phyloP scores from a whole-genome alignment of 1,139 yeast species.

The Suhomyces kunorum region DNA sequence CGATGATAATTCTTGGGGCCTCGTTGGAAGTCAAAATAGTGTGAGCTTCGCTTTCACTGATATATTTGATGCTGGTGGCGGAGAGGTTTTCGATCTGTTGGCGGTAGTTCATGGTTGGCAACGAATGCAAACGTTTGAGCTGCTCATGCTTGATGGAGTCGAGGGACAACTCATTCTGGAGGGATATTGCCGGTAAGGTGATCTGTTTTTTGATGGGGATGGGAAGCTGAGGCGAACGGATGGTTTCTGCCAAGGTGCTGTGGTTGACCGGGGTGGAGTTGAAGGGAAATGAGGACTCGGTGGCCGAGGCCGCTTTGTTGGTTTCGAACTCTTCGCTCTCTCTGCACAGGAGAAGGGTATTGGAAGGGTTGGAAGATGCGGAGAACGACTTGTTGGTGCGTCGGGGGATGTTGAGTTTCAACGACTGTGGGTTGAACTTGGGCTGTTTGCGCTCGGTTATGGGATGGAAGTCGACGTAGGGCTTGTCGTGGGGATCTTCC shows the following conservation, averaged over 20 bases:
- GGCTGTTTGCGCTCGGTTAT: neutral
- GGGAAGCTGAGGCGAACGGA: conserved; percentile 3
- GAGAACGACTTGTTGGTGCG: conserved; percentile 12
- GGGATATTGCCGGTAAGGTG: conserved; percentile 19
- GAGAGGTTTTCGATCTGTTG: conserved; percentile 17
- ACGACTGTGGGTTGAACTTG: conserved; percentile 3
- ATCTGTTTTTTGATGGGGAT: conserved; percentile 17
- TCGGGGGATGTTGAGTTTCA: conserved; percentile 11
- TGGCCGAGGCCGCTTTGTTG: conserved; percentile 16
- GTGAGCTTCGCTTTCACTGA: conserved; percentile 5
- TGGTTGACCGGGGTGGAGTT: conserved; percentile 1
- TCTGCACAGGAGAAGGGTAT: conserved; percentile 8
- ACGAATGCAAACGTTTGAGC: conserved; percentile 18
- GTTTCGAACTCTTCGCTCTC: conserved; percentile 13
- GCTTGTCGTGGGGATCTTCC: conserved; percentile 7
- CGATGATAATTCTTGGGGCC: conserved; percentile 47
- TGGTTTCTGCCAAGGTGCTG: neutral
- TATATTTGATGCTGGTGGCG: conserved; percentile 8
- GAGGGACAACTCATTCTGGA: conserved; percentile 16
- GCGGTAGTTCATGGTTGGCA: conserved; percentile 17
- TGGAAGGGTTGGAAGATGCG: conserved; percentile 10
- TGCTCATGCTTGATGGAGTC: conserved; percentile 23
- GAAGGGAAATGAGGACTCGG: conserved; percentile 15
- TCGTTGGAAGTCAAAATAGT: conserved; percentile 3
- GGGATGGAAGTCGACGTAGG: conserved; percentile 3